These are phyloP conservation scores for Uromyces viciae-fabae DNA, from an alignment of 1,284 basidiomycete species.

Conservation along the genomic window DNA sequence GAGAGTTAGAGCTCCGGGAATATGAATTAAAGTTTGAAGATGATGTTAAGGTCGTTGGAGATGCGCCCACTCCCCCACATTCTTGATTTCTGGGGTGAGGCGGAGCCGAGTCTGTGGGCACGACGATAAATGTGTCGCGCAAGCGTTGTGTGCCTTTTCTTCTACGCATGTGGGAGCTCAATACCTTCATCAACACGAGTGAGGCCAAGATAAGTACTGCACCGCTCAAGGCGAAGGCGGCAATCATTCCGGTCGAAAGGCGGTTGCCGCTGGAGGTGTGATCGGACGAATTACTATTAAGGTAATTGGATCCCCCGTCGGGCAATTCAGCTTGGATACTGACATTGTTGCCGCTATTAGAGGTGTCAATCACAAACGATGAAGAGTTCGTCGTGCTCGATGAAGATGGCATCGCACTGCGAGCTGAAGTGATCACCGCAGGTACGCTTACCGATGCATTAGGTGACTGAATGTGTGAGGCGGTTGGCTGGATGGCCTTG, in stretches of 20 bases:
- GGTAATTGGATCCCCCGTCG: not conserved
- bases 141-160: not conserved
- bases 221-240: not conserved
- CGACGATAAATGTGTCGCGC: not conserved
- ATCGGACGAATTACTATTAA: too few relatives aligned
- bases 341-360: not conserved
- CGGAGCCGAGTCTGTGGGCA: not conserved
- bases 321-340: not conserved
- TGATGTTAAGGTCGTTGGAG: not conserved
- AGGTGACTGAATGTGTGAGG: too few relatives aligned
- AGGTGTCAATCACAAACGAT: not conserved
- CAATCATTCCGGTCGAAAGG: not conserved
- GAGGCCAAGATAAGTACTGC: not conserved
- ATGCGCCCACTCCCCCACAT: constrained; percentile 9
- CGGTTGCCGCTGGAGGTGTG: not conserved
- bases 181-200: not conserved
- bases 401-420: not conserved
- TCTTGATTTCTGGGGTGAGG: constrained; percentile 15
- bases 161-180: not conserved
- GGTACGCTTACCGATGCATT: too few relatives aligned
- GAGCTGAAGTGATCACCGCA: not conserved
- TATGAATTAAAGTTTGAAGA: not conserved
- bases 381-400: not conserved
- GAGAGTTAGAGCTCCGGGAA: not conserved
- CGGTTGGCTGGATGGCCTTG: too few relatives aligned